Conservation (phyloP, 1,139 yeast genomes). For the Casaregolazyma lundiana region DNA sequence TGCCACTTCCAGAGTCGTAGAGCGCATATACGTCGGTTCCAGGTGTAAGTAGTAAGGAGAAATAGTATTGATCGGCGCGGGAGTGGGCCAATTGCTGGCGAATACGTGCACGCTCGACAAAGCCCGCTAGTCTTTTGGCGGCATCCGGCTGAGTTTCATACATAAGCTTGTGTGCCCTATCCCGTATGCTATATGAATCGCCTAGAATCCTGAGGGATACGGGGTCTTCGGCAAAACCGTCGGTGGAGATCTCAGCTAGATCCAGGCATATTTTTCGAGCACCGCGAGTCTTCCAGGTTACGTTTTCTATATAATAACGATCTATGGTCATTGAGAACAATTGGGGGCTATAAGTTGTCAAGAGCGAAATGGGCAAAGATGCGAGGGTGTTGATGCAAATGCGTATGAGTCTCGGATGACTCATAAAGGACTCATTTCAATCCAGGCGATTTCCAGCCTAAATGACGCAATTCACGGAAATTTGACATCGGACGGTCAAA, state of each 20-base stretch:
- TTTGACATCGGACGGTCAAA: not conserved
- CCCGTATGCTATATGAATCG: not conserved
- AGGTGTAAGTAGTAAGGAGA: not conserved
- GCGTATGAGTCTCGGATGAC: too few relatives aligned
- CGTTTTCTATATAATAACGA: not conserved
- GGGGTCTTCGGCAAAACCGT: not conserved
- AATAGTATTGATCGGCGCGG: not conserved
- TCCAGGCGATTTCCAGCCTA: too few relatives aligned
- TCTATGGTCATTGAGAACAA: not conserved
- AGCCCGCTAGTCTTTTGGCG: not conserved
- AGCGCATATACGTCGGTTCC: conserved; percentile 2
- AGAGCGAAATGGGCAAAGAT: too few relatives aligned
- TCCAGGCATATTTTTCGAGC: not conserved
- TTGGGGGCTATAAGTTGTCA: not conserved
- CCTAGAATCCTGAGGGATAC: not conserved
- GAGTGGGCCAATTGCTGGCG: conserved; percentile 3
- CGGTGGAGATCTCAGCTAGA: not conserved
- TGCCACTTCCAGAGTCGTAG: conserved; percentile 3
- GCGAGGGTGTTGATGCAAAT: too few relatives aligned
- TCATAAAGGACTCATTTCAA: too few relatives aligned
- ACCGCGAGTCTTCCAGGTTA: not conserved
- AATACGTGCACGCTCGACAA: not conserved
- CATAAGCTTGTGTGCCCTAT: not conserved
- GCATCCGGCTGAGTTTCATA: conserved; percentile 1
- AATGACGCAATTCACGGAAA: not conserved